These are phyloP conservation scores for Orbilia javanica DNA, from an alignment of 2,329 filamentous ascomycete genomes.

Conservation along the genomic window DNA sequence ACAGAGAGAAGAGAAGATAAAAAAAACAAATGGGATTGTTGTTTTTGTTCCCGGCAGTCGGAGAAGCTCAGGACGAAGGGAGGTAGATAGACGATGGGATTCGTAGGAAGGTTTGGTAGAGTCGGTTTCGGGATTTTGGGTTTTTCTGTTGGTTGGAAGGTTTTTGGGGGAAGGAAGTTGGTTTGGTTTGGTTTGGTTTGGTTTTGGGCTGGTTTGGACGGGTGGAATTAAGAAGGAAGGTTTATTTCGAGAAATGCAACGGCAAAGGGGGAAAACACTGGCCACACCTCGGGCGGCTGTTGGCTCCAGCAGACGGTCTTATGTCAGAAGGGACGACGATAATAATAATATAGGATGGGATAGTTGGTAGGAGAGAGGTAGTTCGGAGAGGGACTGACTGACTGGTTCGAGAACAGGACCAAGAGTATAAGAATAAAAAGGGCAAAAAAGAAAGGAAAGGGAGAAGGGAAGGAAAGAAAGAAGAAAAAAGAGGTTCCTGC, in stretches of 20 bases:
- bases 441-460: background rate
- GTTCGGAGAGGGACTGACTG: no score
- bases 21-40: no score
- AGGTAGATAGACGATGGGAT: background rate
- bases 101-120: background rate
- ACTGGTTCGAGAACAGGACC: no score
- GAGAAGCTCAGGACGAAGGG: constrained; percentile 4
- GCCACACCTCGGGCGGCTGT: no score
- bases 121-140: constrained; percentile 1
- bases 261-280: constrained; percentile 18
- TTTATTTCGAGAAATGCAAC: constrained; percentile 2
- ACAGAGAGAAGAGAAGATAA: background rate
- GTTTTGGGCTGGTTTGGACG: constrained; percentile 2
- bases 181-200: background rate
- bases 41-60: constrained; percentile 5
- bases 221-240: background rate
- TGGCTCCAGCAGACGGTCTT: no score
- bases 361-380: no score
- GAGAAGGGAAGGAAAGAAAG: background rate
- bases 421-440: no score
- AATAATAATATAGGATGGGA: no score
- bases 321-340: no score
- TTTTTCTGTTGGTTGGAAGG: background rate
- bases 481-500: no score
- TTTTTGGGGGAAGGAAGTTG: background rate